A percentile compares a stretch with the other conserved stretches of the same genome.
Conservation (phyloP, 345 rosid species). For the Aethionema arabicum region DNA sequence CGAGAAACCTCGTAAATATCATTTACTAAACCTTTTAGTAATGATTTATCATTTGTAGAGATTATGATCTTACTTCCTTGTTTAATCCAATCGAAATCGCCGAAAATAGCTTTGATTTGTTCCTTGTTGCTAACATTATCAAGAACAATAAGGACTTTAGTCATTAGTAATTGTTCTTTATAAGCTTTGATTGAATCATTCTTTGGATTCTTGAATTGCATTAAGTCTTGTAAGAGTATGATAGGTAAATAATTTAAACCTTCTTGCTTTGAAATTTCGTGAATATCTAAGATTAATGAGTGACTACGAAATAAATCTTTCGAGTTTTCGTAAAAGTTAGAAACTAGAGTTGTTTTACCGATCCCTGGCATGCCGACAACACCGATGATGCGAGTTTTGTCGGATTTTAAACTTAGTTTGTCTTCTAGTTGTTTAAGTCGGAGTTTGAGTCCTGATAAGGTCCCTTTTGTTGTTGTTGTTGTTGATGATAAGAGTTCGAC, state of each 20-base stretch:
- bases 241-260: slow-evolving; percentile 1
- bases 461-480: background rate
- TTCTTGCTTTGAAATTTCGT: background rate
- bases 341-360: slow-evolving; percentile 2
- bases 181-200: background rate
- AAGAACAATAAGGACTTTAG: slow-evolving; percentile 12
- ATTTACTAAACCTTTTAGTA: background rate
- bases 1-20: slow-evolving; percentile 13
- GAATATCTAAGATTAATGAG: background rate
- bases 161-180: background rate
- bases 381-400: slow-evolving; percentile 21
- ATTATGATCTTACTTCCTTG: slow-evolving; percentile 28
- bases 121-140: slow-evolving; percentile 23
- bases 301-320: background rate
- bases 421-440: slow-evolving; percentile 20
- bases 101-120: slow-evolving; percentile 16
- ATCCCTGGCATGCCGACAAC: slow-evolving; percentile 27
- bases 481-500: background rate
- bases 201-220: background rate
- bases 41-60: slow-evolving; percentile 21
- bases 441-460: slow-evolving; percentile 3
- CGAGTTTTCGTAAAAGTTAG: background rate
- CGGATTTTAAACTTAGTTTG: background rate
- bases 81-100: slow-evolving; percentile 13
- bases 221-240: background rate